phyloP scores from a whole-genome alignment of 2,329 filamentous ascomycete species.

The Fusarium brevicatenulatum region DNA sequence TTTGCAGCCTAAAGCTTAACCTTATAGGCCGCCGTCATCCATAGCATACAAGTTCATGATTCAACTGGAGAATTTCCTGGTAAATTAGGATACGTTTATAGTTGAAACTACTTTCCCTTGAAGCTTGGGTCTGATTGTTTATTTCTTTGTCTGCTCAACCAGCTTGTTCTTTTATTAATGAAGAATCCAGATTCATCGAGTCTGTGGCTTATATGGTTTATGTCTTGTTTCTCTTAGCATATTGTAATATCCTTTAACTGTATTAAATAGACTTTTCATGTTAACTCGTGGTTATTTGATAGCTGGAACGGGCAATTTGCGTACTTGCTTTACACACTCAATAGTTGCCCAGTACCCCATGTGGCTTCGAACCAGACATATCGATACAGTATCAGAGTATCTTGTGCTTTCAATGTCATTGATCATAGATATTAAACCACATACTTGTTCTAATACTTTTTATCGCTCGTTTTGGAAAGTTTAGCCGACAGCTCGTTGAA shows the following conservation, averaged over 20 bases:
- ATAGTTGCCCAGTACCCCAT: neutral
- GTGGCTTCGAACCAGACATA: neutral
- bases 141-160: neutral
- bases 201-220: neutral
- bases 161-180: neutral
- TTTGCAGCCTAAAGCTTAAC: no score
- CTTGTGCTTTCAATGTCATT: no score
- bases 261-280: neutral
- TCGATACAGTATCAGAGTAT: neutral
- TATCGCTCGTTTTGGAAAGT: neutral
- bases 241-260: neutral
- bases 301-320: neutral
- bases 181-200: neutral
- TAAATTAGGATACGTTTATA: neutral
- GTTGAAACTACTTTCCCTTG: neutral
- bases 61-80: neutral
- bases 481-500: neutral
- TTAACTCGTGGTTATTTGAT: neutral
- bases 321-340: neutral
- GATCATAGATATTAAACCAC: neutral
- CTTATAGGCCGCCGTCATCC: no score
- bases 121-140: neutral
- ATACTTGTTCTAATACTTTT: neutral
- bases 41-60: neutral
- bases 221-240: neutral